Conservation (phyloP, 495 filamentous ascomycete species). For the Aspergillus carlsbadensis region DNA sequence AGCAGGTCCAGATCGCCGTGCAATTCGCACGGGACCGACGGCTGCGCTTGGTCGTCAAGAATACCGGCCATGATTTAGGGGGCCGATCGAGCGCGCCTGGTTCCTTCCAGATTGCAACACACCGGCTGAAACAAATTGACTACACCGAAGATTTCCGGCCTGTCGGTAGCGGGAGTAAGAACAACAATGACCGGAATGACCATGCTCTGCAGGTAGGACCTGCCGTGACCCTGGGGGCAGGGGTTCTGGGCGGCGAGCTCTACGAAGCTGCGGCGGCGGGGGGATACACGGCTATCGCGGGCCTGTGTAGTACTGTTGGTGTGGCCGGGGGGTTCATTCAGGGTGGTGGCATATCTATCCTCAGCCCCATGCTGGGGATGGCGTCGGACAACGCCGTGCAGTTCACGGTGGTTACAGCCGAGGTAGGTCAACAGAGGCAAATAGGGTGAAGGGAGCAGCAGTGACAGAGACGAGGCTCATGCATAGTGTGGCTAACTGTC, state of each 20-base stretch:
- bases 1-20: no score
- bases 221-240: constrained; percentile 9
- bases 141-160: constrained; percentile 24
- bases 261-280: constrained; percentile 9
- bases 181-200: no score
- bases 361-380: constrained; percentile 10
- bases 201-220: background rate
- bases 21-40: no score
- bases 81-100: no score
- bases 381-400: constrained; percentile 19
- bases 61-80: no score
- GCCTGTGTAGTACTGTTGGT: constrained; percentile 20
- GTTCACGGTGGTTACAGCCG: constrained; percentile 42
- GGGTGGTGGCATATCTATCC: constrained; percentile 12
- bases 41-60: no score
- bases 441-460: no score
- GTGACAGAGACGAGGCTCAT: no score
- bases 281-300: constrained; percentile 5
- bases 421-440: no score
- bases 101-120: no score
- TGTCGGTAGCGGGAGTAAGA: background rate
- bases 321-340: constrained; percentile 18
- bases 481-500: no score
- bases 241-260: constrained; percentile 29
- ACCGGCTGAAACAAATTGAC: constrained; percentile 29